phyloP scores from a whole-genome alignment of 106 monocot species.

The Vanilla planifolia region DNA sequence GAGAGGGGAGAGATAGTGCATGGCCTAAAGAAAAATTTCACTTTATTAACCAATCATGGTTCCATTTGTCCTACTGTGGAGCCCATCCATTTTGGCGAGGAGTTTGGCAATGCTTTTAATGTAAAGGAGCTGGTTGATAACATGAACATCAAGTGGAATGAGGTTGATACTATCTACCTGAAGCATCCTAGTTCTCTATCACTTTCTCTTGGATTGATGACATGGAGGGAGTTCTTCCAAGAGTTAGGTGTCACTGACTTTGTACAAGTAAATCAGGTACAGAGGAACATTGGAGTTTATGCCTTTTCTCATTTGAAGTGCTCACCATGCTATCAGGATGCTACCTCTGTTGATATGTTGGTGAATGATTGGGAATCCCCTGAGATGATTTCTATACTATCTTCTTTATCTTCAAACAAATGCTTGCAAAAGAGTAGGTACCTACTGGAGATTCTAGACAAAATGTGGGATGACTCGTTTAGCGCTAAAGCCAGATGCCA shows the following conservation, averaged over 20 bases:
- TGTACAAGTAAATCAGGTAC: constrained; percentile 37
- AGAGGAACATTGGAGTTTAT: constrained; percentile 30
- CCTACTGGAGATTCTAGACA: constrained; percentile 51
- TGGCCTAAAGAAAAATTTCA: constrained; percentile 12
- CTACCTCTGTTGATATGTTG: not conserved
- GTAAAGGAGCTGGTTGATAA: constrained; percentile 23
- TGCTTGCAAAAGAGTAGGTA: constrained; percentile 32
- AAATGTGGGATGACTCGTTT: constrained; percentile 57
- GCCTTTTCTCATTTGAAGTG: not conserved
- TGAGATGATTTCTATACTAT: constrained; percentile 35
- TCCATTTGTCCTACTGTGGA: constrained; percentile 34
- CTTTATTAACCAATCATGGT: constrained; percentile 49
- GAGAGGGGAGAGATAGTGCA: constrained; percentile 37
- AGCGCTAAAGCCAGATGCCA: constrained; percentile 12
- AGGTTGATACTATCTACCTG: constrained; percentile 40
- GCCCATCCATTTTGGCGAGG: constrained; percentile 48
- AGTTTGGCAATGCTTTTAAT: constrained; percentile 39
- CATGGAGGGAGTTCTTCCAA: constrained; percentile 54
- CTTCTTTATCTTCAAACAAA: constrained; percentile 24
- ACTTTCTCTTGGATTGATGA: constrained; percentile 3
- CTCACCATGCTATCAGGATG: constrained; percentile 1
- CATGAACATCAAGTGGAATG: constrained; percentile 33
- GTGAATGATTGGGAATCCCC: constrained; percentile 61
- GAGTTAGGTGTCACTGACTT: constrained; percentile 56
- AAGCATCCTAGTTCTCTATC: constrained; percentile 31